These are phyloP conservation scores for Candida smagusa DNA, from an alignment of 1,139 yeast genomes.

Conservation along the genomic window DNA sequence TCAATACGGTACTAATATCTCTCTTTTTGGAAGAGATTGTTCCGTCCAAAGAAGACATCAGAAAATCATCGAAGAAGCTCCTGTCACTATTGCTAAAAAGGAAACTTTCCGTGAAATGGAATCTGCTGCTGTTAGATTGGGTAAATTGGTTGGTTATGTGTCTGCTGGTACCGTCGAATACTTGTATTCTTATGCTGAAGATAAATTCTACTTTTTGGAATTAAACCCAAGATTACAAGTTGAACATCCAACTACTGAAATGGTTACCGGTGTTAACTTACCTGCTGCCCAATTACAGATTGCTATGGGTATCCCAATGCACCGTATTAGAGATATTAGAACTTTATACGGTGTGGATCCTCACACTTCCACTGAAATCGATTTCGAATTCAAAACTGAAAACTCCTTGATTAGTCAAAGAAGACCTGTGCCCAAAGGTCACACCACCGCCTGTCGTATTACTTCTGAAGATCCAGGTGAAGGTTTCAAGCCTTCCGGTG, in stretches of 20 bases:
- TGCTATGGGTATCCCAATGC: slow-evolving; percentile 99
- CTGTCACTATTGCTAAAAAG: slow-evolving; percentile 86
- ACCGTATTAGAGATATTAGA: slow-evolving; percentile 89
- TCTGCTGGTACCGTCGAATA: slow-evolving; percentile 99
- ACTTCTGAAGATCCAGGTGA: slow-evolving; percentile 99
- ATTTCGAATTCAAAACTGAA: slow-evolving; percentile 80
- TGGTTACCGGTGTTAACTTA: slow-evolving; percentile 96
- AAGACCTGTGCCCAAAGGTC: slow-evolving; percentile 94
- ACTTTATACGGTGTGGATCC: slow-evolving; percentile 94
- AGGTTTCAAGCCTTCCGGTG: slow-evolving; percentile 98
- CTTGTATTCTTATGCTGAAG: slow-evolving; percentile 88
- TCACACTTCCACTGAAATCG: slow-evolving; percentile 84
- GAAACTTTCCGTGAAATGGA: slow-evolving; percentile 91
- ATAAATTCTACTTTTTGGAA: slow-evolving; percentile 92
- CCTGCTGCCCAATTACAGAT: slow-evolving; percentile 98
- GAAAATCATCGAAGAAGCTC: slow-evolving; percentile 95
- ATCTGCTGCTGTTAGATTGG: slow-evolving; percentile 93
- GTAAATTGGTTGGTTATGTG: slow-evolving; percentile 93
- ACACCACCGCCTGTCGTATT: slow-evolving; percentile 97
- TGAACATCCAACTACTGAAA: slow-evolving; percentile 99
- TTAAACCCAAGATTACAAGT: slow-evolving; percentile 97
- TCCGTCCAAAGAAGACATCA: slow-evolving; percentile 98
- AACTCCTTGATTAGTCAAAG: slow-evolving; percentile 76
- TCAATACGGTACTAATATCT: slow-evolving; percentile 92
- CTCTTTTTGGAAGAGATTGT: slow-evolving; percentile 94